These are phyloP conservation scores for Exophiala phaeomuriformis DNA, from an alignment of 2,329 filamentous ascomycete species.

Conservation along the genomic window DNA sequence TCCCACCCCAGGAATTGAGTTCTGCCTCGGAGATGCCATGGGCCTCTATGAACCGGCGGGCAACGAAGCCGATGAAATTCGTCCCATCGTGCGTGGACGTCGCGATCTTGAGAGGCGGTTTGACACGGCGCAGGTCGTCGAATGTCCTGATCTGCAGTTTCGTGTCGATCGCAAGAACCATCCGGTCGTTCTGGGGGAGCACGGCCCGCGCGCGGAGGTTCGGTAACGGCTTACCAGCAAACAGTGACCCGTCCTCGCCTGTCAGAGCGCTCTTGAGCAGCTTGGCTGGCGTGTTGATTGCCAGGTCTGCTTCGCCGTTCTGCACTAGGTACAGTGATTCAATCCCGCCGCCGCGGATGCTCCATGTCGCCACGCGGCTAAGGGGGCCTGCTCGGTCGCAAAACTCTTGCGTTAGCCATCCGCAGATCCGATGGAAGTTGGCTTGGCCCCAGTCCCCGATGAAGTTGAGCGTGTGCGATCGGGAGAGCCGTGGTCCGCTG, in stretches of 20 bases:
- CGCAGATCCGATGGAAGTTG: conserved; percentile 17
- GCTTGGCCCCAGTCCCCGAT: conserved; percentile 16
- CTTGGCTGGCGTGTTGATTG: conserved; percentile 7
- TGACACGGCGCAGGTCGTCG: conserved; percentile 7
- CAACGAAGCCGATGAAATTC: conserved; percentile 13
- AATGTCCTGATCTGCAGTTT: conserved; percentile 10
- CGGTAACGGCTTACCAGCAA: conserved; percentile 4
- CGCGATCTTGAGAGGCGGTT: conserved; percentile 6
- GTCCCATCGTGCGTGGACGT: conserved; percentile 12
- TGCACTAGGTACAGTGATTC: conserved; percentile 8
- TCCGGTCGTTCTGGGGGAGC: conserved; percentile 14
- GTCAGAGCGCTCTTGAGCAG: conserved; percentile 4
- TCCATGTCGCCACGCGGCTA: conserved; percentile 8
- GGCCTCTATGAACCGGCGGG: conserved; percentile 10
- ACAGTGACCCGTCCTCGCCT: conserved; percentile 1
- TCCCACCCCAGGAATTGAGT: conserved; percentile 10
- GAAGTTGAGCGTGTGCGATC: conserved; percentile 8
- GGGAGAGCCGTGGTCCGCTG: conserved; percentile 4
- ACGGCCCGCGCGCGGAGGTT: conserved; percentile 9
- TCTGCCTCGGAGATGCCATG: conserved; percentile 11
- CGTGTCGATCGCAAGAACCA: conserved; percentile 11
- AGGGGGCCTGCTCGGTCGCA: conserved; percentile 13
- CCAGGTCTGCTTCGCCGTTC: conserved; percentile 8
- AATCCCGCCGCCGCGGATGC: conserved; percentile 11
- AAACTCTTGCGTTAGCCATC: conserved; percentile 15